A percentile compares a stretch with the other conserved stretches of the same genome.
Evolutionary conservation across 306 rosid genomes (phyloP).

Genomic region (Begonia loranthoides): DNA sequence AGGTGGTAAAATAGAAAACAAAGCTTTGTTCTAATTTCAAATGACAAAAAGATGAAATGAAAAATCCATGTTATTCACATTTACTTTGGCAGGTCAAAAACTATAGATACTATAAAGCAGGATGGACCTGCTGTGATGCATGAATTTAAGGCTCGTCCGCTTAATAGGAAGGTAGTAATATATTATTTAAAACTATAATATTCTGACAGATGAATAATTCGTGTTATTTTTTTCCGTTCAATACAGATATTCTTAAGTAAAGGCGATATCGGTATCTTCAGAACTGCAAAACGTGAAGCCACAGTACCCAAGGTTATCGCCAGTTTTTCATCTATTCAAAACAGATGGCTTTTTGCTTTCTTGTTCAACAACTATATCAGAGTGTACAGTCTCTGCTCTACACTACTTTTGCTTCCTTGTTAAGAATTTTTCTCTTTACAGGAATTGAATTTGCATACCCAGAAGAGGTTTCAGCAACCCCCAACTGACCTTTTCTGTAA

Average conservation of each 20-base stretch:
- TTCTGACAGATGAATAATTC: conserved; percentile 1
- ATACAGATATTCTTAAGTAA: conserved; percentile 83
- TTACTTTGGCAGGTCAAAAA: conserved; percentile 36
- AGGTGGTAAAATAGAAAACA: conserved; percentile 51
- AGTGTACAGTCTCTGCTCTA: too few relatives aligned
- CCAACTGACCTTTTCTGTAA: conserved; percentile 80
- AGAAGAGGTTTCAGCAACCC: conserved; percentile 49
- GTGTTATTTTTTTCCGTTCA: conserved; percentile 4
- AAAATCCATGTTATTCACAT: not conserved
- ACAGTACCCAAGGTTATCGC: conserved; percentile 62
- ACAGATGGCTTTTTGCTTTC: not conserved
- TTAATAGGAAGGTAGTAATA: conserved; percentile 57
- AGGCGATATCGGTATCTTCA: conserved; percentile 78
- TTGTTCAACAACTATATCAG: not conserved
- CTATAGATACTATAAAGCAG: conserved; percentile 27
- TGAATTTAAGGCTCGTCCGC: conserved; percentile 65
- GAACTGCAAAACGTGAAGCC: conserved; percentile 65
- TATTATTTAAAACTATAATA: not conserved
- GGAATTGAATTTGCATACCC: conserved; percentile 75
- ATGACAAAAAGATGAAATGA: not conserved
- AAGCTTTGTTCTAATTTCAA: not conserved
- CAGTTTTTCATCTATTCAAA: conserved; percentile 8
- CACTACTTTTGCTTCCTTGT: too few relatives aligned
- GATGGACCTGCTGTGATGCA: conserved; percentile 19
- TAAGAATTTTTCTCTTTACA: conserved; percentile 18